phyloP scores from a whole-genome alignment of 106 monocot genomes.

The Amphibolis antarctica region DNA sequence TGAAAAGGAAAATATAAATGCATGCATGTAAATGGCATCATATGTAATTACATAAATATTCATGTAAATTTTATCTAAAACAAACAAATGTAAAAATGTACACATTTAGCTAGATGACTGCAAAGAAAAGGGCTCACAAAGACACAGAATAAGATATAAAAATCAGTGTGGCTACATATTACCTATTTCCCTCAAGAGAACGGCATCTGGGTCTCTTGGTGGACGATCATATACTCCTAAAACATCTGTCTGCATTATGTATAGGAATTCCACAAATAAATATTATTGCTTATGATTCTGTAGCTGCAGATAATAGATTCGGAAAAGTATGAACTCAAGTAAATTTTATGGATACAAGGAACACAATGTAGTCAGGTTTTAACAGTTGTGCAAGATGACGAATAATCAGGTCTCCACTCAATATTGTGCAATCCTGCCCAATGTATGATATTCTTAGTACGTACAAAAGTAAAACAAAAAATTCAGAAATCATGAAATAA shows the following conservation, averaged over 20 bases:
- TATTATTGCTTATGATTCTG: too few relatives aligned
- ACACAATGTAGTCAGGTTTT: slow-evolving; percentile 78
- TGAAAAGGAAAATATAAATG: too few relatives aligned
- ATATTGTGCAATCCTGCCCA: slow-evolving; percentile 76
- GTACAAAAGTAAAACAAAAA: neutral
- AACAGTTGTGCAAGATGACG: slow-evolving; percentile 72
- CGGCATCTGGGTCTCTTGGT: slow-evolving; percentile 59
- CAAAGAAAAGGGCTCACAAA: too few relatives aligned
- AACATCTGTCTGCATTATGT: slow-evolving; percentile 69
- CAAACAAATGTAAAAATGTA: too few relatives aligned
- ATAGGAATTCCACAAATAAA: slow-evolving; percentile 7
- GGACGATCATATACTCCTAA: slow-evolving; percentile 86
- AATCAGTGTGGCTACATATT: neutral
- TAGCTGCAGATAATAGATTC: neutral
- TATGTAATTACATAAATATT: too few relatives aligned
- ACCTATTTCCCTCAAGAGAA: slow-evolving; percentile 81
- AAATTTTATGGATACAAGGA: slow-evolving; percentile 62
- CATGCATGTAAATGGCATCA: too few relatives aligned
- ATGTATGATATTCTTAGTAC: neutral
- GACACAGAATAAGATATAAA: too few relatives aligned
- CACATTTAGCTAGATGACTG: too few relatives aligned
- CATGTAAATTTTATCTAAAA: too few relatives aligned
- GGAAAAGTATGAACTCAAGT: neutral
- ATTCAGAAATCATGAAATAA: neutral
- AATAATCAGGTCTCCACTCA: slow-evolving; percentile 94